A percentile compares a stretch with the other conserved stretches of the same genome.
Evolutionary conservation across 2,329 filamentous ascomycete genomes (phyloP).

Genomic region (Falciphora oryzae): DNA sequence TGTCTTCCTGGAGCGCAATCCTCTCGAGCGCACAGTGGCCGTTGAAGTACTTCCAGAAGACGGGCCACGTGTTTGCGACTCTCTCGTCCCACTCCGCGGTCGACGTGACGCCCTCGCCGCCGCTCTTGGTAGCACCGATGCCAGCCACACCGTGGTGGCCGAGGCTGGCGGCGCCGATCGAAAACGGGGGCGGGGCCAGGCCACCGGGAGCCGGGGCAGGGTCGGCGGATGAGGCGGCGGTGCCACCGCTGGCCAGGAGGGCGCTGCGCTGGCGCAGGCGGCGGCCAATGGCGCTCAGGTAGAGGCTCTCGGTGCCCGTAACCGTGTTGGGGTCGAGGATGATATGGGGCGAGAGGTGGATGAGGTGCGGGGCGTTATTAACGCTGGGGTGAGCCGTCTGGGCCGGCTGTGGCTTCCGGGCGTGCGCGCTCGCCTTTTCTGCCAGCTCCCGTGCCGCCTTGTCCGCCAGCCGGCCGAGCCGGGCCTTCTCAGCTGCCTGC

Average conservation of each 20-base stretch:
- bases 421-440: conserved; percentile 50
- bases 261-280: conserved; percentile 32
- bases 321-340: conserved; percentile 76
- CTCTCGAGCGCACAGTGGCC: conserved; percentile 80
- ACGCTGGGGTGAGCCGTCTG: conserved; percentile 49
- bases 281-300: conserved; percentile 53
- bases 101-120: conserved; percentile 6
- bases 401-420: conserved; percentile 42
- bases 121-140: conserved; percentile 2
- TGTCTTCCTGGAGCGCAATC: conserved; percentile 75
- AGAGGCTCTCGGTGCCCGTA: conserved; percentile 71
- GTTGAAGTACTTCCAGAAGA: conserved; percentile 81
- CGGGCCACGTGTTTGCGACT: conserved; percentile 62
- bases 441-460: conserved; percentile 49
- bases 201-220: background rate
- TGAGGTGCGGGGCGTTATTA: conserved; percentile 53
- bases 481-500: conserved; percentile 55
- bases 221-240: conserved; percentile 5
- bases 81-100: conserved; percentile 39
- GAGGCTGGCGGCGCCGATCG: conserved; percentile 1
- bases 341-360: conserved; percentile 54
- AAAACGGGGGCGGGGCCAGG: background rate
- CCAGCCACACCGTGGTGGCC: conserved; percentile 5
- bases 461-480: conserved; percentile 51
- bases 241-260: conserved; percentile 2